Conservation (phyloP, 805 yeast species). For the Cyberlindnera euphorbiiphila region DNA sequence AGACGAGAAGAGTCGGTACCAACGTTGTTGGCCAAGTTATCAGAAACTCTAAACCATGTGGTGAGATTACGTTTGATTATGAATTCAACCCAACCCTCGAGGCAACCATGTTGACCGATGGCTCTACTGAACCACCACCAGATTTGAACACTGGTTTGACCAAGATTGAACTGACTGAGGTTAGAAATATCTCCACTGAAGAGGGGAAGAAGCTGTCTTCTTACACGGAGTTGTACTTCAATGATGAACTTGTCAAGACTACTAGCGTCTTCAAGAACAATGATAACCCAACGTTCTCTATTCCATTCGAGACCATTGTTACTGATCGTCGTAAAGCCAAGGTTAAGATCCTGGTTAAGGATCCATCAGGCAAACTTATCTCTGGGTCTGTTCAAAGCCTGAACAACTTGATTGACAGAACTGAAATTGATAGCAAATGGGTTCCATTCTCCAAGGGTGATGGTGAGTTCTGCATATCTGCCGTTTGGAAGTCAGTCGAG, state of each 20-base stretch:
- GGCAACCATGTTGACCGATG: conserved; percentile 63
- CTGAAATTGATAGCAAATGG: conserved; percentile 77
- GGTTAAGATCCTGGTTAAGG: conserved; percentile 62
- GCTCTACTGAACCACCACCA: conserved; percentile 80
- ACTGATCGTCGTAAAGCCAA: conserved; percentile 68
- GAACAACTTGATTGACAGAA: conserved; percentile 63
- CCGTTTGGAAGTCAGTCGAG: conserved; percentile 85
- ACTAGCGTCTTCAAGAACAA: conserved; percentile 58
- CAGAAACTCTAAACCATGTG: conserved; percentile 82
- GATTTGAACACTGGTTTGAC: conserved; percentile 93
- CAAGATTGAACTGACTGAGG: conserved; percentile 59
- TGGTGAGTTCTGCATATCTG: conserved; percentile 68
- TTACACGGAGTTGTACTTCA: conserved; percentile 67
- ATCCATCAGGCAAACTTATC: conserved; percentile 52
- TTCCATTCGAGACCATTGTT: conserved; percentile 61
- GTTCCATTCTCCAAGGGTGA: conserved; percentile 61
- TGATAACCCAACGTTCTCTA: conserved; percentile 65
- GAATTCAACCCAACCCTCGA: conserved; percentile 72
- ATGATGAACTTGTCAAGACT: conserved; percentile 54
- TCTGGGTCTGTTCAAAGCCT: conserved; percentile 58
- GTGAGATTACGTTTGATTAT: conserved; percentile 65
- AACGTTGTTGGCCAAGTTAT: conserved; percentile 54
- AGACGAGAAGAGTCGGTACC: conserved; percentile 45
- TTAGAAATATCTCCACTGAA: conserved; percentile 39
- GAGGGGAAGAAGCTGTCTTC: conserved; percentile 52